Conservation (phyloP, 2,329 filamentous ascomycete genomes). For the Diaporthe batatas region DNA sequence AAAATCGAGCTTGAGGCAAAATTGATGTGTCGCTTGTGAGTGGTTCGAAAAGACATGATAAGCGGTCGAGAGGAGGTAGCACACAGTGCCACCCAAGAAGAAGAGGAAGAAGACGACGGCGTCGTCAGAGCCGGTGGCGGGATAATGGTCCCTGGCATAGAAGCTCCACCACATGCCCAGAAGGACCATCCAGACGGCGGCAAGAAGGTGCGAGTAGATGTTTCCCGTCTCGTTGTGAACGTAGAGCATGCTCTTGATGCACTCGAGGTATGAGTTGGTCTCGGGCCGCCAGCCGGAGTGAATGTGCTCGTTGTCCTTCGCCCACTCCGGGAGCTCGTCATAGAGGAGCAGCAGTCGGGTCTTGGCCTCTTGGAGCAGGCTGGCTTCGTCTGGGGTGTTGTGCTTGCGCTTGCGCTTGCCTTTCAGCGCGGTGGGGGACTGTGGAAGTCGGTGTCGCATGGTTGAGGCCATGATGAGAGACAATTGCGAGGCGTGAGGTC, state of each 20-base stretch:
- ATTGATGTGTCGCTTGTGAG: no score
- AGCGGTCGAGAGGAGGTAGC: no score
- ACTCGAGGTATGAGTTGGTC: constrained; percentile 52
- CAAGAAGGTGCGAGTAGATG: constrained; percentile 49
- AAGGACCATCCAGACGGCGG: neutral
- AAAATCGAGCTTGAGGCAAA: no score
- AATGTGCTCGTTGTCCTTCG: constrained; percentile 58
- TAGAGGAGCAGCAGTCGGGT: constrained; percentile 42
- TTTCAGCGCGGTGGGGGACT: neutral
- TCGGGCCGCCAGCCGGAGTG: constrained; percentile 58
- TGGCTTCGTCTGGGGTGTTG: neutral
- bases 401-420: neutral
- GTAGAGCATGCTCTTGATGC: constrained; percentile 56
- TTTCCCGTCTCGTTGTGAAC: constrained; percentile 52
- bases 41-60: no score
- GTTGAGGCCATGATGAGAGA: neutral
- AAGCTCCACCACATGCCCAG: no score
- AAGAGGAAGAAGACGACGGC: no score
- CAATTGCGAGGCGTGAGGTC: neutral
- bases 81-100: no score
- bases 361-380: constrained; percentile 13
- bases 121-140: no score
- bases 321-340: constrained; percentile 57
- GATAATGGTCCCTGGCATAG: no score
- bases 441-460: neutral